Evolutionary conservation across 2,329 filamentous ascomycete species (phyloP).

Genomic region (Colletotrichum lupini): DNA sequence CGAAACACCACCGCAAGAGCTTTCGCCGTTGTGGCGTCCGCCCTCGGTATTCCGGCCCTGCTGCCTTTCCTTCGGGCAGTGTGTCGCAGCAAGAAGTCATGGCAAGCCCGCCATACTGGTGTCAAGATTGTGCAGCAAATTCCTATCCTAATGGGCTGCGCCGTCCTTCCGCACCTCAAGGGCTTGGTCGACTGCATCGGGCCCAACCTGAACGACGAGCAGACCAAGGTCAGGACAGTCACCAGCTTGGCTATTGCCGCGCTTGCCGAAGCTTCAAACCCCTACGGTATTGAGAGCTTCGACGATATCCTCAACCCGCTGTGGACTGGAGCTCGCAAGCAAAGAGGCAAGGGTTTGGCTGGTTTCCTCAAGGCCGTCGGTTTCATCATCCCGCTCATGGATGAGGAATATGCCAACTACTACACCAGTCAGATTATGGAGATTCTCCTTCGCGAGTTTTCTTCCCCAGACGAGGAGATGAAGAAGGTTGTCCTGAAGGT

Average conservation of each 20-base stretch:
- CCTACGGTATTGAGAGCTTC: conserved; percentile 99
- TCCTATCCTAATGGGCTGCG: conserved; percentile 98
- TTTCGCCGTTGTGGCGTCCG: conserved; percentile 96
- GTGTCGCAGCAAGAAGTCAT: conserved; percentile 98
- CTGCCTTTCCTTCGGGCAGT: conserved; percentile 95
- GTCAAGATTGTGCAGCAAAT: conserved; percentile 99
- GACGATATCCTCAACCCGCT: conserved; percentile 97
- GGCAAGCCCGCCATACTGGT: conserved; percentile 97
- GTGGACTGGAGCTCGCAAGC: conserved; percentile 96
- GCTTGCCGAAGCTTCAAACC: conserved; percentile 94
- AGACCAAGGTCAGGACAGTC: conserved; percentile 96
- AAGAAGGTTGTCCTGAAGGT: conserved; percentile 99
- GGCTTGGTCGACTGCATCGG: conserved; percentile 96
- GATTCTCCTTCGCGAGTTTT: conserved; percentile 94
- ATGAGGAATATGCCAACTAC: conserved; percentile 99
- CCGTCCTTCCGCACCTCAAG: conserved; percentile 93
- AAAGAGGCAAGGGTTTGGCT: conserved; percentile 94
- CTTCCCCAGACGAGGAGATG: conserved; percentile 98
- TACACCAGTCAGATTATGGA: conserved; percentile 99
- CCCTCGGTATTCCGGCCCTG: conserved; percentile 93
- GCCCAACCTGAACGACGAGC: conserved; percentile 95
- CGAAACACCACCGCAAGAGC: conserved; percentile 97
- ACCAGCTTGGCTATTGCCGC: conserved; percentile 95
- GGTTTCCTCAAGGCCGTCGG: conserved; percentile 98
- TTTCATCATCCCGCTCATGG: conserved; percentile 98